These are phyloP conservation scores for Mycena venus DNA, from an alignment of 768 basidiomycete species.

Conservation along the genomic window DNA sequence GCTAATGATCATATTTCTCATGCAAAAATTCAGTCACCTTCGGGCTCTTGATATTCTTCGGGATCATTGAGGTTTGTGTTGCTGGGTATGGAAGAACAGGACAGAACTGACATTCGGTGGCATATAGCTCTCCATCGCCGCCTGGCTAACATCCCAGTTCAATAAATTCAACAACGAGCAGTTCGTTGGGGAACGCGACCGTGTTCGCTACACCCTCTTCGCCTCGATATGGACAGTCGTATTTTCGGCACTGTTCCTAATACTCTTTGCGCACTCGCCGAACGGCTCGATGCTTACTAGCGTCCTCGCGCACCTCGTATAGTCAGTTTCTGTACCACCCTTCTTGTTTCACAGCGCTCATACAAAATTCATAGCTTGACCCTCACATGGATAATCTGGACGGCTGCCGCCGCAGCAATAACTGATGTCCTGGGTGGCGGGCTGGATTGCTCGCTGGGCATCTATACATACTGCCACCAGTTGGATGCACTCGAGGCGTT, in stretches of 20 bases:
- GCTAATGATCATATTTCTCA: no score
- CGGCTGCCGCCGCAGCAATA: slow-evolving; percentile 78
- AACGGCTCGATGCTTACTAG: slow-evolving; percentile 67
- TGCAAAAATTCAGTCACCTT: slow-evolving; percentile 60
- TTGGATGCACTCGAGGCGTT: slow-evolving; percentile 83
- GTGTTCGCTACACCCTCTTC: slow-evolving; percentile 79
- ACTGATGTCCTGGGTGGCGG: slow-evolving; percentile 78
- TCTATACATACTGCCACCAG: slow-evolving; percentile 78
- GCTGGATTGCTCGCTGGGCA: slow-evolving; percentile 69
- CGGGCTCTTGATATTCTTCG: slow-evolving; percentile 68
- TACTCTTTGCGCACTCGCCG: slow-evolving; percentile 67
- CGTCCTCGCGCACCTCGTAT: slow-evolving; percentile 72
- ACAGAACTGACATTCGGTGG: neutral
- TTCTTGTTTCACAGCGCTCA: neutral
- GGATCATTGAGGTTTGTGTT: slow-evolving; percentile 71
- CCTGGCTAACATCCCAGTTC: slow-evolving; percentile 78
- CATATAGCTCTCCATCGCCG: slow-evolving; percentile 73
- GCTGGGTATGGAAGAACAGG: neutral
- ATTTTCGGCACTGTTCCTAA: slow-evolving; percentile 63
- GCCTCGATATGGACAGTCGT: slow-evolving; percentile 79
- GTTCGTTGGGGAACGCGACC: slow-evolving; percentile 64
- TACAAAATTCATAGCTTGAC: slow-evolving; percentile 61
- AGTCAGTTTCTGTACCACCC: slow-evolving; percentile 58
- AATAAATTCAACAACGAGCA: slow-evolving; percentile 67
- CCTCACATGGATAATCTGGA: slow-evolving; percentile 86